These are phyloP conservation scores for Nyssa sinensis DNA, from an alignment of 148 eudicot species.

Conservation along the genomic window DNA sequence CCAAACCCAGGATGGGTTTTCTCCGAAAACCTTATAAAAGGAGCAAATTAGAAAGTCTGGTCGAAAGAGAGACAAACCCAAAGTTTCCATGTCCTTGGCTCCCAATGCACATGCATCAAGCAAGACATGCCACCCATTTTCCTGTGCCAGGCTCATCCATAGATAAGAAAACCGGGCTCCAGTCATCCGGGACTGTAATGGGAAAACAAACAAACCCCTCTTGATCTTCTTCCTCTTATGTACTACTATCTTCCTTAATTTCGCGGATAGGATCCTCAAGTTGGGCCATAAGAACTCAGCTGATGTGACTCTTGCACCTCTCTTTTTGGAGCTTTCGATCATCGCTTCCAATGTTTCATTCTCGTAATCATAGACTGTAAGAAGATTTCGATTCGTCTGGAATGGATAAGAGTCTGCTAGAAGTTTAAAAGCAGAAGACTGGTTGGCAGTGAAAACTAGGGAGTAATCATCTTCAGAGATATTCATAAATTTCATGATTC, in stretches of 20 bases:
- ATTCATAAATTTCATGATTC: slow-evolving; percentile 58
- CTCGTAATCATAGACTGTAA: slow-evolving; percentile 62
- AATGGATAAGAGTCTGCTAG: slow-evolving; percentile 62
- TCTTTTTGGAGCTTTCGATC: slow-evolving; percentile 33
- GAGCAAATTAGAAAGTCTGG: slow-evolving; percentile 69
- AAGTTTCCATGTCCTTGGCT: slow-evolving; percentile 75
- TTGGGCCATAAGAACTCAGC: slow-evolving; percentile 76
- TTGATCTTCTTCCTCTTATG: slow-evolving; percentile 30
- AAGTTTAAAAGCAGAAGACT: slow-evolving; percentile 49
- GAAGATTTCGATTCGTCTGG: slow-evolving; percentile 28
- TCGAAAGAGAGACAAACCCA: slow-evolving; percentile 63
- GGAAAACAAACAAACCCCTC: slow-evolving; percentile 62
- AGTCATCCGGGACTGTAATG: slow-evolving; percentile 57
- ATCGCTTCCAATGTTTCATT: slow-evolving; percentile 60
- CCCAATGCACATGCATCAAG: slow-evolving; percentile 63
- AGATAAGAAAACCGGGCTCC: slow-evolving; percentile 65
- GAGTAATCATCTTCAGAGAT: slow-evolving; percentile 59
- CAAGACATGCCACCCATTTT: slow-evolving; percentile 76
- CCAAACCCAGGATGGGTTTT: slow-evolving; percentile 71
- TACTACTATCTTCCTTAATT: slow-evolving; percentile 39
- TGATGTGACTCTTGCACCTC: slow-evolving; percentile 36
- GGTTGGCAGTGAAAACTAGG: slow-evolving; percentile 54
- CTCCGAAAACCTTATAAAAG: slow-evolving; percentile 63
- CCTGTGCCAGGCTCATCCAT: slow-evolving; percentile 69
- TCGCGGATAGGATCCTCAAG: slow-evolving; percentile 37